These are phyloP conservation scores for Hypoxylon sp. DNA, from an alignment of 2,329 filamentous ascomycete genomes.

Conservation along the genomic window DNA sequence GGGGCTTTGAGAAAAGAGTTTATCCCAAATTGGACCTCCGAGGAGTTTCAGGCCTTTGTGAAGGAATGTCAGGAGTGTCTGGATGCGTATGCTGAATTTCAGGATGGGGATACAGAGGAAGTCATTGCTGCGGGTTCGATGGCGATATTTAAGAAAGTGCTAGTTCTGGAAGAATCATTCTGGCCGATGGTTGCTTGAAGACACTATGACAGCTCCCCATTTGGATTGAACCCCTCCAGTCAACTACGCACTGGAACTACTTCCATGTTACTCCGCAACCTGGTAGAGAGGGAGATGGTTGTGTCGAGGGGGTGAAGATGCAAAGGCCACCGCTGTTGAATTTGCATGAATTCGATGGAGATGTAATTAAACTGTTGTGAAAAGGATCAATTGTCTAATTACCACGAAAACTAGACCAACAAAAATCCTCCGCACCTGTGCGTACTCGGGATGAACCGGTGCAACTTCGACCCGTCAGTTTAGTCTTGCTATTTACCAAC, in stretches of 20 bases:
- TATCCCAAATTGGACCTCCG: slow-evolving; percentile 77
- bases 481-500: too few species aligned
- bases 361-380: not conserved
- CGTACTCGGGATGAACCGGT: too few species aligned
- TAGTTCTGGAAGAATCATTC: slow-evolving; percentile 71
- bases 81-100: slow-evolving; percentile 49
- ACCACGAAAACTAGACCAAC: too few species aligned
- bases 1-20: slow-evolving; percentile 75
- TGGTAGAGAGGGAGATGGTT: not conserved
- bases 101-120: slow-evolving; percentile 52
- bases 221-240: not conserved
- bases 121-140: slow-evolving; percentile 58
- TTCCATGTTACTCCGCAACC: not conserved
- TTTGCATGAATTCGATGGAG: slow-evolving; percentile 2
- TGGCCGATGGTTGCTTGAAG: slow-evolving; percentile 43
- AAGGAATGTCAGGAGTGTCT: slow-evolving; percentile 57
- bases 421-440: too few species aligned
- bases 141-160: slow-evolving; percentile 64
- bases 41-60: slow-evolving; percentile 69
- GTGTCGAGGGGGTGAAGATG: not conserved
- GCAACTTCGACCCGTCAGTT: too few species aligned
- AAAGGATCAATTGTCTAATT: not conserved
- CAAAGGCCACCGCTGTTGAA: not conserved
- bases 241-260: not conserved
- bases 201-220: not conserved